A percentile compares a stretch with the other conserved stretches of the same genome.
phyloP scores from a whole-genome alignment of 2,329 filamentous ascomycete genomes.

The Coniochaeta prunicola region DNA sequence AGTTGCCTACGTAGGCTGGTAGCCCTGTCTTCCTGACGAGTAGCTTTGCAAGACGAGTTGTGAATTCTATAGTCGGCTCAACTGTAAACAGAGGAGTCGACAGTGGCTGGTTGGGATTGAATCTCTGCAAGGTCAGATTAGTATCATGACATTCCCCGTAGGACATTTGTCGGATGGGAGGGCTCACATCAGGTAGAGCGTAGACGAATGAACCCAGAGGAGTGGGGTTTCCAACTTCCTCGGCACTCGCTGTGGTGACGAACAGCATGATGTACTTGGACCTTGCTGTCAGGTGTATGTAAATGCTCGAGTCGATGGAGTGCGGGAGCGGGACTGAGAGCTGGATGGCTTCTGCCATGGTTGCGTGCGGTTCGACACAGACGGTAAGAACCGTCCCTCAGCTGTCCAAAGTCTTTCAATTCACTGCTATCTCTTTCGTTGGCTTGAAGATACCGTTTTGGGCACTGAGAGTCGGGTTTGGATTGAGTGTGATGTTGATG shows the following conservation, averaged over 20 bases:
- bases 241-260: conserved; percentile 49
- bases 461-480: no score
- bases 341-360: conserved; percentile 26
- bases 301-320: conserved; percentile 53
- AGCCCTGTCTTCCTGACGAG: conserved; percentile 64
- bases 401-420: background rate
- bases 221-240: conserved; percentile 40
- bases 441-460: no score
- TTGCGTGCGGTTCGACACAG: background rate
- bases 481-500: no score
- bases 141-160: background rate
- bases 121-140: conserved; percentile 27
- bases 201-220: conserved; percentile 88
- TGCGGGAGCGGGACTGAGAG: conserved; percentile 54
- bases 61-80: conserved; percentile 76
- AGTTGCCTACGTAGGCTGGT: conserved; percentile 88
- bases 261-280: conserved; percentile 53
- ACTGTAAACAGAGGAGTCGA: conserved; percentile 74
- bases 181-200: conserved; percentile 75
- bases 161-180: background rate
- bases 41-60: conserved; percentile 75
- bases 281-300: conserved; percentile 51
- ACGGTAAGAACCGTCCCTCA: background rate
- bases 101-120: conserved; percentile 54
- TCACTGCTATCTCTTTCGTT: no score